Evolutionary conservation across 2,329 filamentous ascomycete genomes (phyloP), one percentile per base, ranked within the genome.

Genomic region (Colletotrichum sp.): DNA sequence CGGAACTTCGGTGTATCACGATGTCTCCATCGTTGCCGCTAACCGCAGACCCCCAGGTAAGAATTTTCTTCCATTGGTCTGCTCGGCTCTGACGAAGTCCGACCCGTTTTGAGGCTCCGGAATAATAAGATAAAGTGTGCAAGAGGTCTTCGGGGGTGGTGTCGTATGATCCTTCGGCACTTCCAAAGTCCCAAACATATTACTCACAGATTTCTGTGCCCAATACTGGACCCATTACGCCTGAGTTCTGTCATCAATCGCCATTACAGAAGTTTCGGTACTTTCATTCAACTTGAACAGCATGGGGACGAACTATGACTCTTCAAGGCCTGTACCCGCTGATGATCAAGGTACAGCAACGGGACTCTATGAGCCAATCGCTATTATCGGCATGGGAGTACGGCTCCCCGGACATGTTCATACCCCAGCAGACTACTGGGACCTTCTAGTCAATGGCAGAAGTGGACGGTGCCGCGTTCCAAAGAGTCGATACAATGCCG

Each of bases 311-410:
- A 22, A 44, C 6, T 16, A 22, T 34, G 44, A 25, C 6, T 22
- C n/a, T 52, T 52, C 59, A 34, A 32, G 12, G 16, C 8, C 30
- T 11, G n/a, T 22, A 6, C 5, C 59, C 7, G 19, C n/a, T 22
- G n/a, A 34, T 22, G 32, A 34, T 34, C n/a, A 34, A 22, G 59
- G 13, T 63, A 34, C 13, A 8, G 28, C 36, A 36, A 9, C 39
- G 6, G 9, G 8, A 15, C 25, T 36, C 6, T 75, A 55, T 25
- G 74, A 76, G 30, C 81, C 83, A 7, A 80, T 84, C 25, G 83
- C 83, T 27, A 82, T 84, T 52, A 77, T 81, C 13, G 83, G 83
- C n/a, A 82, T 84, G 76, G 83, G 78, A 2, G 75, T 83, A 73
- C 79, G 82, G 9, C 80, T 84, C 5, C 83, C 83, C 0, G 83